These are phyloP conservation scores for Oryza punctata DNA, from an alignment of 176 grass and related monocot species.

Conservation along the genomic window DNA sequence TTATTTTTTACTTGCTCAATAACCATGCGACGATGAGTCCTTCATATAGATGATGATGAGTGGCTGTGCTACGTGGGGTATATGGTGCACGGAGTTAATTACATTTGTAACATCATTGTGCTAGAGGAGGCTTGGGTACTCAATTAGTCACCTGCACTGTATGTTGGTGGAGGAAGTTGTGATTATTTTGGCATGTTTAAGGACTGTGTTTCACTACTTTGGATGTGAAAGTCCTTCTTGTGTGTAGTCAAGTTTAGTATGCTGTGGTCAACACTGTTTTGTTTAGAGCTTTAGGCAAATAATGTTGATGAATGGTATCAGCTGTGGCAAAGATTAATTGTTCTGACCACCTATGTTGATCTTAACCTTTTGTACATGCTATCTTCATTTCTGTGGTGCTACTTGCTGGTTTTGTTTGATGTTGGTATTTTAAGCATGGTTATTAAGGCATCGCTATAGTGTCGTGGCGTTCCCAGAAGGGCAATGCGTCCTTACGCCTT, in stretches of 20 bases:
- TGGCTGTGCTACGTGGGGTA: neutral
- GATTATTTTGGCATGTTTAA: neutral
- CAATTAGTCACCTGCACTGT: neutral
- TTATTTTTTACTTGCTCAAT: slow-evolving; percentile 15
- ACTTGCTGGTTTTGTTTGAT: slow-evolving; percentile 1
- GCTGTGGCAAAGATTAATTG: neutral
- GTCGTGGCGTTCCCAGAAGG: too few species aligned
- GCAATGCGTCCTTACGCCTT: too few species aligned
- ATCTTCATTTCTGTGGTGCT: neutral
- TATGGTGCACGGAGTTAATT: neutral
- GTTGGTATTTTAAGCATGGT: neutral
- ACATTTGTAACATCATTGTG: neutral
- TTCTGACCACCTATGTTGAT: neutral
- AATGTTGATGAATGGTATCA: neutral
- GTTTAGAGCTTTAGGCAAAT: neutral
- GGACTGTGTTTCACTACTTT: neutral
- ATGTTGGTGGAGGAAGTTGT: neutral
- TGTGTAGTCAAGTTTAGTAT: neutral
- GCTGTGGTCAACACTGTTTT: neutral
- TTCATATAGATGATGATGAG: neutral
- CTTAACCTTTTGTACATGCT: slow-evolving; percentile 12
- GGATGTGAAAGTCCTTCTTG: neutral
- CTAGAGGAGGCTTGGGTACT: neutral
- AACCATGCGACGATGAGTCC: neutral
- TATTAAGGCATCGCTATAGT: too few species aligned